Conservation (phyloP, 345 rosid species). For the Anacardium occidentale region DNA sequence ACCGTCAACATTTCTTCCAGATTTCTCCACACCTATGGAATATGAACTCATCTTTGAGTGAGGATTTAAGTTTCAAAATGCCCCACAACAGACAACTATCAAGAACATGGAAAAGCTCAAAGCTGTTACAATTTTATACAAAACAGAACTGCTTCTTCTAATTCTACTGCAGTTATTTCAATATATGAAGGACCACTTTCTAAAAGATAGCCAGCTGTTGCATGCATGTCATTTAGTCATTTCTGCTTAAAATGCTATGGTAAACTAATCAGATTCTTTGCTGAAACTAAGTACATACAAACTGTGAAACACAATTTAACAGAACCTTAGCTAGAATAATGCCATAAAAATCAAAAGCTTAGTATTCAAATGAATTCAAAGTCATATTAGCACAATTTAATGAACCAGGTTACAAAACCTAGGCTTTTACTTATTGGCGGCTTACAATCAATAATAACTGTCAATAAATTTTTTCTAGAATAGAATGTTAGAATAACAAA, state of each 20-base stretch:
- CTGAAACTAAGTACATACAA: background rate
- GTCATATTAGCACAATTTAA: background rate
- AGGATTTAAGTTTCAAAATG: slow-evolving; percentile 1
- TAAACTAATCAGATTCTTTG: background rate
- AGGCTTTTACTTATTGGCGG: background rate
- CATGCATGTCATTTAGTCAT: background rate
- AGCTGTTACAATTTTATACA: background rate
- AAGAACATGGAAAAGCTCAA: background rate
- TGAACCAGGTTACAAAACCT: background rate
- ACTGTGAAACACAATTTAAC: background rate
- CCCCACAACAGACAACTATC: background rate
- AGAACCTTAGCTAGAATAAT: background rate
- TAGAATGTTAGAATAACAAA: slow-evolving; percentile 12
- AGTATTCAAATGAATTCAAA: background rate
- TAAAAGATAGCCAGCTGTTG: background rate
- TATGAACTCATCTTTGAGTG: background rate
- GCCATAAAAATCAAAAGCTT: background rate
- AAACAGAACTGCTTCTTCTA: background rate
- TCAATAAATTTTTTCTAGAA: background rate
- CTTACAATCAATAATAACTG: background rate
- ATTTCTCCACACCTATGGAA: slow-evolving; percentile 87
- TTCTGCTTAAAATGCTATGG: background rate
- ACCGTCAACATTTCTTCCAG: slow-evolving; percentile 92
- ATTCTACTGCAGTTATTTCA: background rate
- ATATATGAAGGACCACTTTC: background rate